A percentile compares a stretch with the other conserved stretches of the same genome.
These are phyloP conservation scores for Ganoderma multipileum DNA, from an alignment of 1,284 basidiomycete genomes.

Conservation along the genomic window DNA sequence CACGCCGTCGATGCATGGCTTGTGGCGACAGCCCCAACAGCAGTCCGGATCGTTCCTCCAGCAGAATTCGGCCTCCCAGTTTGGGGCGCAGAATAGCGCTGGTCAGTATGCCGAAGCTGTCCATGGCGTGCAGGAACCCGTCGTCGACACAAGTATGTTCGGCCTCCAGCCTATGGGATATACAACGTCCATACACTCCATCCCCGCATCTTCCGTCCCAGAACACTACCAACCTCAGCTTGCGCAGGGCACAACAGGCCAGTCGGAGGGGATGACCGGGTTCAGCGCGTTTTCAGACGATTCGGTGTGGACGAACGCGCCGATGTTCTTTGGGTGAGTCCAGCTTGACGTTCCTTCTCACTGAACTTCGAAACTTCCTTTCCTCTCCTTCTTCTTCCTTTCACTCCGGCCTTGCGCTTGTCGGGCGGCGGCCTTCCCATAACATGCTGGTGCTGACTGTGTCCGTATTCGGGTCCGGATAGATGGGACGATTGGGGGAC, in stretches of 20 bases:
- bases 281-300: conserved; percentile 26
- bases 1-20: neutral
- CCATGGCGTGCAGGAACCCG: neutral
- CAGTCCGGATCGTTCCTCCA: neutral
- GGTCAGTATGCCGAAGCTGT: neutral
- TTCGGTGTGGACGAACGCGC: conserved; percentile 42
- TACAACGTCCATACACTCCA: conserved; percentile 45
- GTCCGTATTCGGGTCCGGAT: neutral
- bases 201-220: conserved; percentile 46
- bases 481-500: conserved; percentile 35
- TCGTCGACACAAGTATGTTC: conserved; percentile 2
- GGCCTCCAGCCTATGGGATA: conserved; percentile 8
- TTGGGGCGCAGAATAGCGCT: conserved; percentile 22
- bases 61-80: neutral
- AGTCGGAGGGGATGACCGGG: neutral
- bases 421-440: too few relatives aligned
- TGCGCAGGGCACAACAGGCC: neutral
- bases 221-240: neutral
- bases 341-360: neutral
- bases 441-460: neutral
- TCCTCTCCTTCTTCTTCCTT: neutral
- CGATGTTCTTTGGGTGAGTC: conserved; percentile 39
- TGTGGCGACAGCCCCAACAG: neutral
- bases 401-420: too few relatives aligned
- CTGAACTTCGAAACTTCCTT: neutral